phyloP scores from a whole-genome alignment of 2,329 filamentous ascomycete species.

The Chalaropsis ovoidea region DNA sequence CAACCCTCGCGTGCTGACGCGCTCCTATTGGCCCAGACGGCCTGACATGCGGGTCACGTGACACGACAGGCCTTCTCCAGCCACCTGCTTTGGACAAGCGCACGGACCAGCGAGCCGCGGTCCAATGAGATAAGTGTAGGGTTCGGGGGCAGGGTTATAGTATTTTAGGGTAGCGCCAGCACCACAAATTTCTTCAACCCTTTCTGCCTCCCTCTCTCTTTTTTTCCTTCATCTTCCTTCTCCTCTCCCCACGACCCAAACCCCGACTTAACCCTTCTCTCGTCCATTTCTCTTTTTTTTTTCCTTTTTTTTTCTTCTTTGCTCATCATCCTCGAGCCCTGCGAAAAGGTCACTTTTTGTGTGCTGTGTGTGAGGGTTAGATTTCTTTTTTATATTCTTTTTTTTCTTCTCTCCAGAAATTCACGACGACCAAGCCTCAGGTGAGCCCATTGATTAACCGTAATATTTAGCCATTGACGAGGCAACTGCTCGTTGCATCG shows the following conservation, averaged over 20 bases:
- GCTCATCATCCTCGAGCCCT: background rate
- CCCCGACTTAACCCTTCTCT: conserved; percentile 25
- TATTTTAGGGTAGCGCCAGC: conserved; percentile 23
- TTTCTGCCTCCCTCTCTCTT: conserved; percentile 23
- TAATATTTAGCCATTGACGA: background rate
- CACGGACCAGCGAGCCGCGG: background rate
- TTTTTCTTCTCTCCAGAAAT: too few relatives aligned
- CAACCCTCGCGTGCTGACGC: conserved; percentile 19
- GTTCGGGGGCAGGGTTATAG: conserved; percentile 15
- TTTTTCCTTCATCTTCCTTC: conserved; percentile 16
- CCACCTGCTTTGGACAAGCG: conserved; percentile 7
- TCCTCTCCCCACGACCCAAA: conserved; percentile 22
- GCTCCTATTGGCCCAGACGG: conserved; percentile 16
- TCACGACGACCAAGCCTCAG: too few relatives aligned
- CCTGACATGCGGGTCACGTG: conserved; percentile 19
- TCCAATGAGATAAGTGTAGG: conserved; percentile 7
- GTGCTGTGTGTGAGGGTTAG: background rate
- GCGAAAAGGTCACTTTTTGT: background rate
- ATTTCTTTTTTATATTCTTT: too few relatives aligned
- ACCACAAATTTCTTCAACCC: conserved; percentile 24
- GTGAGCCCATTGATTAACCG: background rate
- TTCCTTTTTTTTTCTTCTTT: too few relatives aligned
- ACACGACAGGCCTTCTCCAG: conserved; percentile 4
- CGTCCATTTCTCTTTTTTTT: background rate
- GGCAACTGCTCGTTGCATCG: background rate